Conservation (phyloP, 2,329 filamentous ascomycete genomes). For the Pseudocercospora vitis region DNA sequence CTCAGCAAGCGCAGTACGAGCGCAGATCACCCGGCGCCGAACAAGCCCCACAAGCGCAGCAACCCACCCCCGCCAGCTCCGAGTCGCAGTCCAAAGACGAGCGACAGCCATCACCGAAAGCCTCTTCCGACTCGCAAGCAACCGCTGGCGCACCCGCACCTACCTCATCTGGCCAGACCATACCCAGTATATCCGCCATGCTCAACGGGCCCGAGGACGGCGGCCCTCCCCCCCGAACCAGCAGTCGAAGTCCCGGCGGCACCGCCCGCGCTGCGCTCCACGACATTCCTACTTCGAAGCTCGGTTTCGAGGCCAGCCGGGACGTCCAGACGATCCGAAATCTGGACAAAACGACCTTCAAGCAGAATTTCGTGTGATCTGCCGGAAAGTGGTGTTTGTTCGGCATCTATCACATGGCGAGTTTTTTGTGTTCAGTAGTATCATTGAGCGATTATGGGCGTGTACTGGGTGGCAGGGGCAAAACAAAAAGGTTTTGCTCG, state of each 20-base stretch:
- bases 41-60: slow-evolving; percentile 17
- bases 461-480: too few species aligned
- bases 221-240: slow-evolving; percentile 28
- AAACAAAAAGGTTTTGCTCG: too few species aligned
- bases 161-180: slow-evolving; percentile 39
- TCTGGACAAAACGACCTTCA: slow-evolving; percentile 41
- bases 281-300: slow-evolving; percentile 41
- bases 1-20: slow-evolving; percentile 14
- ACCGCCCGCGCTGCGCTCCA: slow-evolving; percentile 33
- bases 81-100: slow-evolving; percentile 20
- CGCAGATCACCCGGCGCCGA: slow-evolving; percentile 13
- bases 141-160: slow-evolving; percentile 44
- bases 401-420: too few species aligned
- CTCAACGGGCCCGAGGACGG: slow-evolving; percentile 40
- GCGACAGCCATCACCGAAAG: slow-evolving; percentile 22
- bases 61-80: slow-evolving; percentile 17
- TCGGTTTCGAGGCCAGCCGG: slow-evolving; percentile 40
- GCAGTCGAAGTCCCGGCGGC: slow-evolving; percentile 35
- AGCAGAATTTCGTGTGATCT: slow-evolving; percentile 27
- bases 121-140: slow-evolving; percentile 42
- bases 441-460: too few species aligned
- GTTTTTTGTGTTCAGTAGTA: too few species aligned
- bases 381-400: neutral
- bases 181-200: slow-evolving; percentile 56
- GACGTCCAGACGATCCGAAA: slow-evolving; percentile 40